A percentile compares a stretch with the other conserved stretches of the same genome.
phyloP scores from a whole-genome alignment of 2,329 filamentous ascomycete genomes.

The Aureobasidium sp. region DNA sequence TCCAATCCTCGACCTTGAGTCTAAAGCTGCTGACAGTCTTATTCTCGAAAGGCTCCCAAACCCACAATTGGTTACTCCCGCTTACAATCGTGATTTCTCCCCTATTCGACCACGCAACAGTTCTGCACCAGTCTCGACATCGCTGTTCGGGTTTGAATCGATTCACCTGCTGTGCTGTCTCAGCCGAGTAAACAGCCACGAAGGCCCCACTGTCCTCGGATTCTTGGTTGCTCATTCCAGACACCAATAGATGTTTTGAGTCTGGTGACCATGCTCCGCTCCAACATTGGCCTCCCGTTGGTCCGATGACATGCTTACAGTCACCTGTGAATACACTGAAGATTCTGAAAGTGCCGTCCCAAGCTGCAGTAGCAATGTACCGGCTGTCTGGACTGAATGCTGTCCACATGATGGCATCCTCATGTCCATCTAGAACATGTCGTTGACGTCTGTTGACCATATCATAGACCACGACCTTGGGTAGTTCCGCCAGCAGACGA shows the following conservation, averaged over 20 bases:
- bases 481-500: neutral
- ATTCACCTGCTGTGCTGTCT: neutral
- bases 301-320: neutral
- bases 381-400: neutral
- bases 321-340: neutral
- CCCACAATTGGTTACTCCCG: neutral
- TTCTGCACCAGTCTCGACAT: neutral
- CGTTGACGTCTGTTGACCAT: neutral
- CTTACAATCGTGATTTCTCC: neutral
- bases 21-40: neutral
- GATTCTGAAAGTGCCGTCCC: neutral
- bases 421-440: neutral
- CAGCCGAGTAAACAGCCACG: neutral
- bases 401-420: neutral
- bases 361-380: neutral
- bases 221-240: neutral
- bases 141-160: neutral
- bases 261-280: neutral
- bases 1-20: neutral
- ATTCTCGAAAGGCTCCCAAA: constrained; percentile 1
- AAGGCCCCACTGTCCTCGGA: neutral
- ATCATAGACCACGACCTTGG: neutral
- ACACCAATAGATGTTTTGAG: neutral
- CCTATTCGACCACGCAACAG: neutral
- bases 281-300: neutral